Percentiles rank a stretch among this genome's conserved stretches.
phyloP scores from a whole-genome alignment of 345 rosid genomes.

The Citrus glauca region DNA sequence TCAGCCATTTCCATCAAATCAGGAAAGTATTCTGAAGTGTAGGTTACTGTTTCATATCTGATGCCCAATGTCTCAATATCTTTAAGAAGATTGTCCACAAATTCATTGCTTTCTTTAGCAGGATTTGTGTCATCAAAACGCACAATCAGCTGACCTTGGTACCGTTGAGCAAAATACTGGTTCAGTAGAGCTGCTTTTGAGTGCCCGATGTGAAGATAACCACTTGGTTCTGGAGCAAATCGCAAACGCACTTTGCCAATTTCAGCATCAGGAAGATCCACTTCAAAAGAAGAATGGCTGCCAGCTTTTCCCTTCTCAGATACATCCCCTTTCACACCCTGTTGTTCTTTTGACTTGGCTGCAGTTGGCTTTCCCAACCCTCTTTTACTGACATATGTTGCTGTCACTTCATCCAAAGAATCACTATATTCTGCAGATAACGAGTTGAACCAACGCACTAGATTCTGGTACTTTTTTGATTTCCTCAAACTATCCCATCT shows the following conservation, averaged over 20 bases:
- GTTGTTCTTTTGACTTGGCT: conserved; percentile 46
- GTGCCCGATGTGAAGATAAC: conserved; percentile 95
- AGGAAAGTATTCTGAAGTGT: conserved; percentile 87
- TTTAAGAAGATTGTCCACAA: conserved; percentile 80
- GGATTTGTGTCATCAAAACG: conserved; percentile 99
- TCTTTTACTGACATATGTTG: conserved; percentile 51
- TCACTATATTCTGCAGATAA: conserved; percentile 52
- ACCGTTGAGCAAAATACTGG: conserved; percentile 81
- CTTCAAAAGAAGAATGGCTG: conserved; percentile 40
- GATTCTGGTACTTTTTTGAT: conserved; percentile 77
- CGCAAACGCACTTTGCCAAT: conserved; percentile 74
- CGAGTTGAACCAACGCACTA: conserved; percentile 87
- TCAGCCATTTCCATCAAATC: conserved; percentile 85
- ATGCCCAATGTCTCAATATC: conserved; percentile 85
- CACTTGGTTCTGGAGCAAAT: conserved; percentile 98
- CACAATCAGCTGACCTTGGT: conserved; percentile 78
- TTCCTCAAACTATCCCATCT: conserved; percentile 97
- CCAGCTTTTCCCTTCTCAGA: conserved; percentile 56
- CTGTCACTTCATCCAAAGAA: conserved; percentile 44
- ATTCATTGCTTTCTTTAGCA: conserved; percentile 90
- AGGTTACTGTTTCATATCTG: conserved; percentile 66
- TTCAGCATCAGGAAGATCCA: conserved; percentile 83
- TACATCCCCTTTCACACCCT: conserved; percentile 32
- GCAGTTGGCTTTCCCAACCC: conserved; percentile 53
- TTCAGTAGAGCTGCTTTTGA: conserved; percentile 88